phyloP scores from a whole-genome alignment of 2,329 filamentous ascomycete genomes.

The Colletotrichum cordylinicola region DNA sequence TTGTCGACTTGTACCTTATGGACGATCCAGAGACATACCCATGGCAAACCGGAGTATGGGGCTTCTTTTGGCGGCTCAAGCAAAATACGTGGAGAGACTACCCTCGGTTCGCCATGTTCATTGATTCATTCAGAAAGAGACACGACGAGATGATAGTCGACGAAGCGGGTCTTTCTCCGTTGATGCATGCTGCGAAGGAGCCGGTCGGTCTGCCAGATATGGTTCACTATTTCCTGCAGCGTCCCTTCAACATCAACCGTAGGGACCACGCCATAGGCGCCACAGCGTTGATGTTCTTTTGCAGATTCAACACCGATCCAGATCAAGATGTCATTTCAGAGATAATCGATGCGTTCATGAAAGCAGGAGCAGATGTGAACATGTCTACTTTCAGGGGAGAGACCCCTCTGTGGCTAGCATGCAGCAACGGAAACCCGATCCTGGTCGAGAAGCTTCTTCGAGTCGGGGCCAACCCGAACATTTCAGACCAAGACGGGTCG shows the following conservation, averaged over 20 bases:
- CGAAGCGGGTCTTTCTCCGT: not conserved
- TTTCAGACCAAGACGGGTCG: not conserved
- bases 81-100: not conserved
- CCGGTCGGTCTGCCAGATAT: conserved; percentile 3
- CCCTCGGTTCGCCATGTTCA: not conserved
- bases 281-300: conserved; percentile 13
- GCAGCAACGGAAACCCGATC: not conserved
- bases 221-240: conserved; percentile 20
- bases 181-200: conserved; percentile 24
- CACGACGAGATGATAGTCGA: not conserved
- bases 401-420: conserved; percentile 20
- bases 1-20: not conserved
- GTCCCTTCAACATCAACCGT: conserved; percentile 16
- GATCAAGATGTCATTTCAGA: not conserved
- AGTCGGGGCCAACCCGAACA: conserved; percentile 20
- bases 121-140: not conserved
- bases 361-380: conserved; percentile 20
- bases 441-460: conserved; percentile 21
- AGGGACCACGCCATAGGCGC: not conserved
- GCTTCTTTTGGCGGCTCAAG: not conserved
- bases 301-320: not conserved
- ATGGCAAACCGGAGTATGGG: not conserved
- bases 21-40: not conserved
- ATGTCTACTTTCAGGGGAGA: conserved; percentile 8
- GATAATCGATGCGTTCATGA: conserved; percentile 12